phyloP scores from a whole-genome alignment of 495 filamentous ascomycete species.

The Delitschia confertaspora region DNA sequence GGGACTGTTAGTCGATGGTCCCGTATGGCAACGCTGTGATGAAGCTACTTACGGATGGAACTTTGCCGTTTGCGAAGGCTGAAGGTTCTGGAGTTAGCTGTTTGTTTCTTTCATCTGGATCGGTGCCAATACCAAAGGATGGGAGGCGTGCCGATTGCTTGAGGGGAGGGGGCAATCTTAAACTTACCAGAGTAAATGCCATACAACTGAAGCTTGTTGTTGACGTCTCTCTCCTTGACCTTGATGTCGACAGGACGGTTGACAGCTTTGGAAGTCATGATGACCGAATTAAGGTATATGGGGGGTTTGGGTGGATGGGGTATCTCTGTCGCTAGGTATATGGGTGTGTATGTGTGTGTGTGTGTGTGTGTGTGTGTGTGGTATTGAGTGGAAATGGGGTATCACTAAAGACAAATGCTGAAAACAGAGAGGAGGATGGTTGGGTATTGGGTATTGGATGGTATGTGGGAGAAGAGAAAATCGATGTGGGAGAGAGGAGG shows the following conservation, averaged over 20 bases:
- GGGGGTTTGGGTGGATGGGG: background rate
- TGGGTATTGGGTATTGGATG: background rate
- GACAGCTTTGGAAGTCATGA: conserved; percentile 29
- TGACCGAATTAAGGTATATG: background rate
- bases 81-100: conserved; percentile 24
- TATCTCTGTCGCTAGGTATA: background rate
- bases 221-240: conserved; percentile 55
- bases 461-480: background rate
- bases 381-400: background rate
- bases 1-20: background rate
- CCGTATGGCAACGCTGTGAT: background rate
- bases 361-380: conserved; percentile 5
- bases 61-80: conserved; percentile 85
- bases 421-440: background rate
- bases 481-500: background rate
- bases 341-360: background rate
- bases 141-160: background rate
- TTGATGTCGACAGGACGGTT: conserved; percentile 39
- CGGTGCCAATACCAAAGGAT: no score
- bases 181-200: conserved; percentile 70
- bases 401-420: background rate
- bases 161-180: background rate
- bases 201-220: conserved; percentile 88
- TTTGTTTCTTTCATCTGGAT: conserved; percentile 4
- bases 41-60: conserved; percentile 65